These are phyloP conservation scores for Clavariopsis aquatica DNA, from an alignment of 495 filamentous ascomycete species.

Conservation along the genomic window DNA sequence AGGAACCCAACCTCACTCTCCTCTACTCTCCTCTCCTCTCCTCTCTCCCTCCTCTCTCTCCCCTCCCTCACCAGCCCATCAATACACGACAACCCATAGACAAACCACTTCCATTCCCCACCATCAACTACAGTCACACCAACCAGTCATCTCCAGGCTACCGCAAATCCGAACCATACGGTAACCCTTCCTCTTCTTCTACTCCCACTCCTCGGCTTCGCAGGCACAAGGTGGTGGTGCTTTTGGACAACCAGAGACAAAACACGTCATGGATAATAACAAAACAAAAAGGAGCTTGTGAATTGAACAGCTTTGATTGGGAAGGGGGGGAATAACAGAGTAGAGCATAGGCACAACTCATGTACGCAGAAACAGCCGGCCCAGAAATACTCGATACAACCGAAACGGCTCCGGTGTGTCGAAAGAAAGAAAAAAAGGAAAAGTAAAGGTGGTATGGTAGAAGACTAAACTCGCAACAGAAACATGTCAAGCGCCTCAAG, in stretches of 20 bases:
- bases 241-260: constrained; percentile 10
- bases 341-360: not conserved
- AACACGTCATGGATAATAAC: not conserved
- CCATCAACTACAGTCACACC: not conserved
- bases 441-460: constrained; percentile 29
- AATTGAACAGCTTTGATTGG: not conserved
- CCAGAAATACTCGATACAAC: constrained; percentile 5
- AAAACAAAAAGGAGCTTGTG: not conserved
- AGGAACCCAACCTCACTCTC: not conserved
- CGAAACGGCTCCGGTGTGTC: not conserved
- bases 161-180: constrained; percentile 15
- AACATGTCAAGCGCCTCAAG: constrained; percentile 23
- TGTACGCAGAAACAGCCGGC: constrained; percentile 23
- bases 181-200: not conserved
- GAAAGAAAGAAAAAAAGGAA: constrained; percentile 3
- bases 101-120: not conserved
- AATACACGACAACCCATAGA: not conserved
- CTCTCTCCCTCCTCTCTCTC: not conserved
- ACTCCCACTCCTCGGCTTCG: not conserved
- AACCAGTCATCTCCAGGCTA: not conserved
- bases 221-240: constrained; percentile 1
- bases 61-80: not conserved
- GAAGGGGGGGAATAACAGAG: constrained; percentile 4
- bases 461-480: constrained; percentile 5
- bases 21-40: not conserved